Conservation (phyloP, 2,329 filamentous ascomycete species). For the Conoideocrella luteorostrata region DNA sequence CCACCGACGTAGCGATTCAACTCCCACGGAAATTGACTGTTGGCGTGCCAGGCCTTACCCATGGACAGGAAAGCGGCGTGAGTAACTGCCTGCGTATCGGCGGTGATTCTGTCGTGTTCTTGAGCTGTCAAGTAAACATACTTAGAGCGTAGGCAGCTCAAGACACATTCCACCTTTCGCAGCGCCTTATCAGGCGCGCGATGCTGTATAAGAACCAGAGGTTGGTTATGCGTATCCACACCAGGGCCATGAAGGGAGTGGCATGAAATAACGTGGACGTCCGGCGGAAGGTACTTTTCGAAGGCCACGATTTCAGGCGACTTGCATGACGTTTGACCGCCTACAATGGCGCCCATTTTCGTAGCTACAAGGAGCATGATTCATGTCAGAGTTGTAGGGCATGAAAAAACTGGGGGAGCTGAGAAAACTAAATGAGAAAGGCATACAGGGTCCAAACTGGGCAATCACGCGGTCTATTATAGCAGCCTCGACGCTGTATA, state of each 20-base stretch:
- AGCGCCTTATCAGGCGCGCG: slow-evolving; percentile 74
- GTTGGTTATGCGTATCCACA: slow-evolving; percentile 82
- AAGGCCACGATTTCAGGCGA: slow-evolving; percentile 93
- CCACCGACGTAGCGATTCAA: slow-evolving; percentile 91
- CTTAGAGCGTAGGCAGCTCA: slow-evolving; percentile 78
- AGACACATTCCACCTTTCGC: slow-evolving; percentile 69
- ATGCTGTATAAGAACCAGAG: slow-evolving; percentile 89
- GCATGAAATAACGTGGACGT: slow-evolving; percentile 91
- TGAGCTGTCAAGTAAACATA: slow-evolving; percentile 80
- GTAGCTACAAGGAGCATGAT: slow-evolving; percentile 57
- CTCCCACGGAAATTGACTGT: slow-evolving; percentile 95
- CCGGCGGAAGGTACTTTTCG: slow-evolving; percentile 75
- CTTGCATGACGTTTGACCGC: slow-evolving; percentile 97
- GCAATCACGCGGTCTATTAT: slow-evolving; percentile 82
- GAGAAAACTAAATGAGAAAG: slow-evolving; percentile 8
- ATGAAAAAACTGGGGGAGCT: slow-evolving; percentile 1
- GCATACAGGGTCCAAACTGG: slow-evolving; percentile 81
- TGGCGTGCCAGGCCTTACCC: slow-evolving; percentile 96
- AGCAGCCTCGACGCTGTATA: slow-evolving; percentile 96
- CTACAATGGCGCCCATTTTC: slow-evolving; percentile 90
- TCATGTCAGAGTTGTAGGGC: slow-evolving; percentile 6
- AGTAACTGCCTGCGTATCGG: slow-evolving; percentile 95
- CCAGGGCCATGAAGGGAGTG: slow-evolving; percentile 93
- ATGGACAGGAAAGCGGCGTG: slow-evolving; percentile 96
- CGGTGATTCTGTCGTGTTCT: slow-evolving; percentile 93